A percentile compares a stretch with the other conserved stretches of the same genome.
Evolutionary conservation across 306 rosid genomes (phyloP).

Genomic region (Fragaria vesca): DNA sequence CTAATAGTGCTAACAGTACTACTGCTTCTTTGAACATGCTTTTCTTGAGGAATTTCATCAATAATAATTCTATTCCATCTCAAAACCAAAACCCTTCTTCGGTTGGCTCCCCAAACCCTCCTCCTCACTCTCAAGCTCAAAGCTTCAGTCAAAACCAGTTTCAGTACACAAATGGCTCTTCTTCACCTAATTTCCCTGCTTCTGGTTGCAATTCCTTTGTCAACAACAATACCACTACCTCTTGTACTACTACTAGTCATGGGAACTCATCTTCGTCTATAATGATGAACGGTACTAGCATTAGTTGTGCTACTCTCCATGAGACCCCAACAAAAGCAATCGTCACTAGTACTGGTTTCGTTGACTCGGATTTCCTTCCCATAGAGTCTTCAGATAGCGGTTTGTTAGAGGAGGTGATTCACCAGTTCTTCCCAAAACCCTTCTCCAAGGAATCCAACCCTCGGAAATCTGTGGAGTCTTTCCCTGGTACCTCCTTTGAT

Average conservation of each 20-base stretch:
- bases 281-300: not conserved
- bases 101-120: not conserved
- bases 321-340: not conserved
- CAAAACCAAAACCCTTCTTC: not conserved
- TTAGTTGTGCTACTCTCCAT: not conserved
- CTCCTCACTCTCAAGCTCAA: slow-evolving; percentile 14
- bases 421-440: slow-evolving; percentile 49
- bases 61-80: slow-evolving; percentile 20
- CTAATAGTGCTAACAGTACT: not conserved
- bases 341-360: not conserved
- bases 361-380: slow-evolving; percentile 41
- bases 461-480: not conserved
- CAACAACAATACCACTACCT: not conserved
- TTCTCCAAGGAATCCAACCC: slow-evolving; percentile 16
- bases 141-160: not conserved
- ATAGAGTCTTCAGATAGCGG: slow-evolving; percentile 65
- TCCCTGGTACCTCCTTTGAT: not conserved
- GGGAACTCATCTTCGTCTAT: not conserved
- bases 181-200: not conserved
- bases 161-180: not conserved
- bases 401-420: slow-evolving; percentile 68
- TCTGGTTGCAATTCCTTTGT: not conserved
- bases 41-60: slow-evolving; percentile 46
- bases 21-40: slow-evolving; percentile 46
- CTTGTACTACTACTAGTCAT: not conserved